Percentiles rank a stretch among this genome's conserved stretches.
Conservation (phyloP, 2,329 filamentous ascomycete genomes). For the Pseudogymnoascus sp. region DNA sequence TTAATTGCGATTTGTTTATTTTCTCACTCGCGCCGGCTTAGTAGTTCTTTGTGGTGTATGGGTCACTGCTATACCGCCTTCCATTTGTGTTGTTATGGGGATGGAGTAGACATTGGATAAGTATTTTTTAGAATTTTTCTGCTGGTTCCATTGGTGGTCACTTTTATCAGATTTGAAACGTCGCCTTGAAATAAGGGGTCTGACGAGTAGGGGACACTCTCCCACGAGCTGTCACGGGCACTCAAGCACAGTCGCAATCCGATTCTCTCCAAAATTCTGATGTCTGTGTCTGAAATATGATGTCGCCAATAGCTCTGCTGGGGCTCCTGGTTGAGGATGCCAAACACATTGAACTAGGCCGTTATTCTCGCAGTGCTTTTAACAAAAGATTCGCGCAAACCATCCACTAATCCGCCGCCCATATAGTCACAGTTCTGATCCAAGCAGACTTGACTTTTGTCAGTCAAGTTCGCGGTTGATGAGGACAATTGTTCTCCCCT, state of each 20-base stretch:
- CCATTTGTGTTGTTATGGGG: background rate
- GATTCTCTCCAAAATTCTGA: background rate
- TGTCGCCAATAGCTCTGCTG: background rate
- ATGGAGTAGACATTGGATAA: background rate
- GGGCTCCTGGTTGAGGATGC: background rate
- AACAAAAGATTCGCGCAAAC: background rate
- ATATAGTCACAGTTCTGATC: background rate
- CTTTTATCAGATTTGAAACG: constrained; percentile 2
- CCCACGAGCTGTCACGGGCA: background rate
- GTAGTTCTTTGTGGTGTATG: background rate
- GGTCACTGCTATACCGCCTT: background rate
- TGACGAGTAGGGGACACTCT: background rate
- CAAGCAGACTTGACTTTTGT: background rate
- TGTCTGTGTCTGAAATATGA: background rate
- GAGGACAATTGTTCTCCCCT: background rate
- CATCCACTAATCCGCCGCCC: background rate
- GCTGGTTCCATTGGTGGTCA: background rate
- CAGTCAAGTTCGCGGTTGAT: background rate
- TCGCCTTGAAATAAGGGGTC: background rate
- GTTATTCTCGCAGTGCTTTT: background rate
- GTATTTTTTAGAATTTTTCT: background rate
- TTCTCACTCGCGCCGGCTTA: background rate
- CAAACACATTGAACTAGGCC: background rate
- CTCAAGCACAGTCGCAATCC: background rate
- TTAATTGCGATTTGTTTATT: background rate